phyloP scores from a whole-genome alignment of 2,329 filamentous ascomycete species.

The Hirsutella thompsonii region DNA sequence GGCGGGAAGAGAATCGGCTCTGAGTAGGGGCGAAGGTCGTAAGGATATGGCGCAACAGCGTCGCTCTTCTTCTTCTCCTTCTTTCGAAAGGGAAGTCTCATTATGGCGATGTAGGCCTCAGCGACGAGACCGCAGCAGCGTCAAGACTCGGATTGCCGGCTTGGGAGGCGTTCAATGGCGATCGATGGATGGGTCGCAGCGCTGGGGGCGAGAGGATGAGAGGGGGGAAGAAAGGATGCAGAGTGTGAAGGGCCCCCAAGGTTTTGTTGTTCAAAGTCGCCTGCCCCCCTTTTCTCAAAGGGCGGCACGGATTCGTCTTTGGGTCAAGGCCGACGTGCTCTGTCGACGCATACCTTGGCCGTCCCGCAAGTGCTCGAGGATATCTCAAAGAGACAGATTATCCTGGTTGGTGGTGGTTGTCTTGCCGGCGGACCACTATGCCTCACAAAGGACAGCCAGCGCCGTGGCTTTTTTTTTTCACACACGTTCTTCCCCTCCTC shows the following conservation, averaged over 20 bases:
- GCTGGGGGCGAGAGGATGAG: neutral
- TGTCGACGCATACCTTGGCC: neutral
- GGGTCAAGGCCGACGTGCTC: neutral
- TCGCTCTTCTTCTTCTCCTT: constrained; percentile 23
- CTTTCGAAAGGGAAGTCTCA: constrained; percentile 23
- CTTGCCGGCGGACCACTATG: too few species aligned
- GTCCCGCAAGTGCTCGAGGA: neutral
- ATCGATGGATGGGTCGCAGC: too few species aligned
- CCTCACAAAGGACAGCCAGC: too few species aligned
- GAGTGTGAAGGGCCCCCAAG: neutral
- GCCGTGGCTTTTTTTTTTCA: too few species aligned
- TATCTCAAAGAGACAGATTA: neutral
- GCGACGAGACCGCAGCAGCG: neutral
- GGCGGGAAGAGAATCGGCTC: constrained; percentile 20
- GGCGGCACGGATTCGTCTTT: neutral
- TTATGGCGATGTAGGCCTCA: constrained; percentile 10
- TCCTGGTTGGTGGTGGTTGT: too few species aligned
- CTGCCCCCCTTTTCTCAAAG: neutral
- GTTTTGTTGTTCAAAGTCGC: neutral
- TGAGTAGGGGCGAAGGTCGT: constrained; percentile 15
- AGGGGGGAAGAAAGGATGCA: neutral
- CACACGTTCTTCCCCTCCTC: too few species aligned
- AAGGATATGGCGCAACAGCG: constrained; percentile 10
- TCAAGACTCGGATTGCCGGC: neutral
- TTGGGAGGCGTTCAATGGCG: too few species aligned